Conservation (phyloP, 73 alveolate species). For the Symbiodinium natans region DNA sequence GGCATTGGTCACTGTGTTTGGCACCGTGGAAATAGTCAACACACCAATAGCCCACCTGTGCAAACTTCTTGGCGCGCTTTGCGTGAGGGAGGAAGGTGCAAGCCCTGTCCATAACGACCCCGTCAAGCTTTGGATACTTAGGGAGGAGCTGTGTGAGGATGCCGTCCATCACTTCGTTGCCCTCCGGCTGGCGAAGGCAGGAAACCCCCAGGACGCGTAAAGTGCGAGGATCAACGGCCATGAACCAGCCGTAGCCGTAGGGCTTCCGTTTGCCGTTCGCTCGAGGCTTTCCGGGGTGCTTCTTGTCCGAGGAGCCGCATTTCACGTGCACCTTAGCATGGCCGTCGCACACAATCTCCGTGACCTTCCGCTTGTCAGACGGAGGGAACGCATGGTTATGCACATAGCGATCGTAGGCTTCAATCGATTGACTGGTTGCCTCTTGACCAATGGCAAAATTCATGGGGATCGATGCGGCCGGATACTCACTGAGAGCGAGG, state of each 20-base stretch:
- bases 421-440: neutral
- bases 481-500: neutral
- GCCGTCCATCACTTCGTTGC: neutral
- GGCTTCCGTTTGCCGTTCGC: neutral
- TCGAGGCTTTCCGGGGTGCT: neutral
- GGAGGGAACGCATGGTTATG: conserved; percentile 40
- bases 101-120: conserved; percentile 6
- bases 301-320: neutral
- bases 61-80: neutral
- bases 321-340: neutral
- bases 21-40: conserved; percentile 31
- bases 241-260: conserved; percentile 27
- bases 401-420: neutral
- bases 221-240: conserved; percentile 15
- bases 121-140: neutral
- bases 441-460: neutral
- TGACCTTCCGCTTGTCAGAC: neutral
- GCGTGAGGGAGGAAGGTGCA: neutral
- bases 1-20: conserved; percentile 12
- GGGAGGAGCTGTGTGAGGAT: neutral
- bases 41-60: conserved; percentile 13
- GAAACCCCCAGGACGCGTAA: conserved; percentile 1
- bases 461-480: neutral
- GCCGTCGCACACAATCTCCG: neutral
- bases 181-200: neutral